Conservation (phyloP, 345 rosid species). For the Punica granatum region DNA sequence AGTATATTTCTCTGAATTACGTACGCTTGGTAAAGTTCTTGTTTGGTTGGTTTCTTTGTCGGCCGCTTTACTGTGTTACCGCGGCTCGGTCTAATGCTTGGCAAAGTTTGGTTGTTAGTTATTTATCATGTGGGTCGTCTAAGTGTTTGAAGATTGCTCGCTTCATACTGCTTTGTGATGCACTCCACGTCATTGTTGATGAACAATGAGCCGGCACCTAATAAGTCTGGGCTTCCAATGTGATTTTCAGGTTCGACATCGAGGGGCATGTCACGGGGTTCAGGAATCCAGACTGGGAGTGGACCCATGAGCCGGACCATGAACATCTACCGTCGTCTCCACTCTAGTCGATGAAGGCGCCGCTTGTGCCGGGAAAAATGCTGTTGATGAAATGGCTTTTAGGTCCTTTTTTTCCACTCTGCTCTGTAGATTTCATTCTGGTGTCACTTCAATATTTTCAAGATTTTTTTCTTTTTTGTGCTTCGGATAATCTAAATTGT, state of each 20-base stretch:
- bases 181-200: not conserved
- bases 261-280: slow-evolving; percentile 84
- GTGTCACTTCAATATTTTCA: not conserved
- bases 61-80: no score
- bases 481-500: no score
- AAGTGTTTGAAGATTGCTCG: no score
- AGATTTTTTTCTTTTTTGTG: slow-evolving; percentile 7
- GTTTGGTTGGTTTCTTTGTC: no score
- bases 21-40: no score
- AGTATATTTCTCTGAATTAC: no score
- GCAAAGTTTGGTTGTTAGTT: no score
- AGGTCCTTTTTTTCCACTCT: slow-evolving; percentile 30
- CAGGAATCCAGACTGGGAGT: slow-evolving; percentile 92
- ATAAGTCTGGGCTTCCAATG: not conserved
- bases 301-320: slow-evolving; percentile 60
- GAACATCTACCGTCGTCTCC: slow-evolving; percentile 55
- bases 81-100: no score
- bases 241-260: slow-evolving; percentile 57
- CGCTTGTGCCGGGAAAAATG: slow-evolving; percentile 86
- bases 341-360: slow-evolving; percentile 90
- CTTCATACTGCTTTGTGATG: no score
- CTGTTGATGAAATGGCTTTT: slow-evolving; percentile 77
- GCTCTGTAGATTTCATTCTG: slow-evolving; percentile 2
- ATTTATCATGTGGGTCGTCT: no score
- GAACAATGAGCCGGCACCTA: not conserved